phyloP scores from a whole-genome alignment of 2,329 filamentous ascomycete genomes.

The Pseudogymnoascus sp. region DNA sequence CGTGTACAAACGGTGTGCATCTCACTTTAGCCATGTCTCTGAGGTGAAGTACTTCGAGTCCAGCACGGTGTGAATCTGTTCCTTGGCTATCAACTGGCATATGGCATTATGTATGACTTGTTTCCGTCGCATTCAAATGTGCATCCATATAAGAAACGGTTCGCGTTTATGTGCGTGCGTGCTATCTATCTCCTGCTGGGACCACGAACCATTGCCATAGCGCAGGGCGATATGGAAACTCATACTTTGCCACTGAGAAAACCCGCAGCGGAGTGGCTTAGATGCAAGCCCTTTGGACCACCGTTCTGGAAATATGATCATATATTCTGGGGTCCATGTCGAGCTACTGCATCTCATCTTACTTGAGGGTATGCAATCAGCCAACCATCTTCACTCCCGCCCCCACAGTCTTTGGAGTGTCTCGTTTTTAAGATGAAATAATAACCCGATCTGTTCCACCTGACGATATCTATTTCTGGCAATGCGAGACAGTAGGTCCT shows the following conservation, averaged over 20 bases:
- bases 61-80: neutral
- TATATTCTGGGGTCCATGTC: neutral
- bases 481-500: neutral
- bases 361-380: neutral
- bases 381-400: neutral
- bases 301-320: neutral
- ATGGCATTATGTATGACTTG: neutral
- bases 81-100: neutral
- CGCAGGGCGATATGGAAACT: neutral
- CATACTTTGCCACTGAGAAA: neutral
- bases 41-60: neutral
- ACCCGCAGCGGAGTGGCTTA: neutral
- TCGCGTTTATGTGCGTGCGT: neutral
- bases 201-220: neutral
- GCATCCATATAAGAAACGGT: neutral
- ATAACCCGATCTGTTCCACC: conserved; percentile 1
- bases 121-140: neutral
- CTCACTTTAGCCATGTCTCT: neutral
- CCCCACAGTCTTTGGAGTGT: neutral
- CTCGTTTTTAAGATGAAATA: conserved; percentile 2
- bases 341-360: conserved; percentile 8
- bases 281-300: neutral
- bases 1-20: neutral
- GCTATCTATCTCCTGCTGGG: neutral
- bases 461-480: conserved; percentile 4